phyloP scores from a whole-genome alignment of 2,329 filamentous ascomycete species.

The Alternaria viburni region DNA sequence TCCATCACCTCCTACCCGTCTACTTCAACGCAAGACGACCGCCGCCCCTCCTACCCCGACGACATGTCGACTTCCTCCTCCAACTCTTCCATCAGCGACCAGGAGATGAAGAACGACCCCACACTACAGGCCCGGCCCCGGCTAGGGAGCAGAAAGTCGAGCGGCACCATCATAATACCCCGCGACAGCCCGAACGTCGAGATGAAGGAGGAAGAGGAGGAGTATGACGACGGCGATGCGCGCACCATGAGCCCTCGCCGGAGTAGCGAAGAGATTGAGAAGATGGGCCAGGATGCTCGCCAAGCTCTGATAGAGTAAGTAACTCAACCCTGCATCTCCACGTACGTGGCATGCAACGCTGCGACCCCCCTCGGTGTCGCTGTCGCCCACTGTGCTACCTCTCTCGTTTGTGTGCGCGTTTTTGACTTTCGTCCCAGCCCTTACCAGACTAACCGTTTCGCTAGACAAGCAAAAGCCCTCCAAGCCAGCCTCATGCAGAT shows the following conservation, averaged over 20 bases:
- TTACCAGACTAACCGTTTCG: conserved; percentile 15
- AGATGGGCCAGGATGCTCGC: conserved; percentile 81
- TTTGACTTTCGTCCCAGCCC: conserved; percentile 4
- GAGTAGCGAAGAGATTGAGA: conserved; percentile 89
- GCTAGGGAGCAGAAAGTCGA: conserved; percentile 76
- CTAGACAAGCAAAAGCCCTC: conserved; percentile 83
- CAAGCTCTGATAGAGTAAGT: conserved; percentile 67
- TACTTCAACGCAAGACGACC: conserved; percentile 28
- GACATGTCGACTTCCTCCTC: conserved; percentile 51
- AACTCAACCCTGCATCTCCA: neutral
- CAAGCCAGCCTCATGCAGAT: conserved; percentile 90
- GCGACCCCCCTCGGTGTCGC: neutral
- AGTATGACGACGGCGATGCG: conserved; percentile 86
- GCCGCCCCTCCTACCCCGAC: conserved; percentile 39
- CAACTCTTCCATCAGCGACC: conserved; percentile 53
- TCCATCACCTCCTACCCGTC: conserved; percentile 36
- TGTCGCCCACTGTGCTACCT: neutral
- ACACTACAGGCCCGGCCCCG: conserved; percentile 65
- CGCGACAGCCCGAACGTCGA: conserved; percentile 77
- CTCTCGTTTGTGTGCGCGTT: neutral
- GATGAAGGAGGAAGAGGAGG: conserved; percentile 72
- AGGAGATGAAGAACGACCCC: conserved; percentile 51
- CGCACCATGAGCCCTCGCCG: conserved; percentile 92
- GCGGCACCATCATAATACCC: conserved; percentile 81
- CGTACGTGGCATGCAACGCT: neutral